Base-by-base conservation (phyloP, 1,284 basidiomycete species). In the Pseudozyma pruni region DNA sequence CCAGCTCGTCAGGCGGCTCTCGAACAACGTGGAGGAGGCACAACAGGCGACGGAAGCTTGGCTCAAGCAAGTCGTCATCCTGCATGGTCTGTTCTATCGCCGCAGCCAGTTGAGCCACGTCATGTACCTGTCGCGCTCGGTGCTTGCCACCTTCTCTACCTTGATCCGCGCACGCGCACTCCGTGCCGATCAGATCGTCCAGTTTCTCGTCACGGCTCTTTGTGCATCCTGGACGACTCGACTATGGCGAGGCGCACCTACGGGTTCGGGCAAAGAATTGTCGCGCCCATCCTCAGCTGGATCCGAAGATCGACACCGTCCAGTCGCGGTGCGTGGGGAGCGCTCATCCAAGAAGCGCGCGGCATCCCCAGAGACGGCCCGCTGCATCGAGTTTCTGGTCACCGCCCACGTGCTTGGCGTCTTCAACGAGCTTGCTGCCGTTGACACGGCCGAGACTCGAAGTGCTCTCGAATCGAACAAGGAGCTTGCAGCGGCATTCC, bases 391-490 rank as follows among this genome's bases (percentile, higher is more conserved):
- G 83, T 87, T 87, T 53, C 86, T 87, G 40, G 88, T 91, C 32
- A 86, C 90, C 35, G 84, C 86, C 2, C 91, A 94, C 81, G 83
- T 94, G n/a, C 85, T 96, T 22, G 86, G 87, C 19, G 84, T 93
- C 27, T 86, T 91, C 64, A 86, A 86, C 0, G 86, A 86, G 11
- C 85, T 96, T 8, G 84, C 94, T 22, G 86, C 89, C 53, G 86
- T 92, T 22, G 90, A 90, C 31, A 84, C 86, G 9, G 83, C 86
- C 6, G 85, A 87, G 68, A 81, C 85, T 43, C 72, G 70, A 9
- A 47, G 75, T 17, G 64, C 86, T 2, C 84, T 88, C 64, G 87
- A 89, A 61, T 84, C 83, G 2, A 85, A 84, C 34, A 86, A 88
- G 55, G 84, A 86, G 45, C 46, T 53, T 17, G 53, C 31, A 22